These are phyloP conservation scores for Suhomyces canberraensis DNA, from an alignment of 805 yeast genomes.

Conservation along the genomic window DNA sequence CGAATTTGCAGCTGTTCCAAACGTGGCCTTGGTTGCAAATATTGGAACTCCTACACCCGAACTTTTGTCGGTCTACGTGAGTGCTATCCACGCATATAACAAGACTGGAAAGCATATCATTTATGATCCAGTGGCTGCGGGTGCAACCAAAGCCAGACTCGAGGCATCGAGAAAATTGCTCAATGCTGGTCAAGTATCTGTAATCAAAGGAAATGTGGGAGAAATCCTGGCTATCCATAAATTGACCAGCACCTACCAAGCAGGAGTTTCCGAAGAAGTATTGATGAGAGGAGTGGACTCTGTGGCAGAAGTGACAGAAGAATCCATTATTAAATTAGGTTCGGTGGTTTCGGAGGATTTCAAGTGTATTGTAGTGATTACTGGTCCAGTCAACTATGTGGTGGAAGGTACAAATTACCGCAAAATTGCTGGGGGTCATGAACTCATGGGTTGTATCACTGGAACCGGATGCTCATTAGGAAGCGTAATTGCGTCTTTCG, in stretches of 20 bases:
- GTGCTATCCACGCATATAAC: constrained; percentile 61
- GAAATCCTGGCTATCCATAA: constrained; percentile 65
- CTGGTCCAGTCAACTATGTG: constrained; percentile 49
- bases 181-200: constrained; percentile 55
- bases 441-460: constrained; percentile 63
- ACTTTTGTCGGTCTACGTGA: constrained; percentile 39
- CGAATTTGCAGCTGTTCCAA: constrained; percentile 58
- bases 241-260: constrained; percentile 20
- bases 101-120: constrained; percentile 56
- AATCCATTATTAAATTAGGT: constrained; percentile 39
- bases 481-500: constrained; percentile 58
- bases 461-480: constrained; percentile 87
- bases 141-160: constrained; percentile 66
- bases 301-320: constrained; percentile 19
- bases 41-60: constrained; percentile 66
- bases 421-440: constrained; percentile 54
- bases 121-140: constrained; percentile 92
- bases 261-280: not conserved
- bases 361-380: constrained; percentile 63
- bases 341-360: constrained; percentile 47
- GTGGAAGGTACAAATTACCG: constrained; percentile 21
- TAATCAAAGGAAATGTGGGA: constrained; percentile 84
- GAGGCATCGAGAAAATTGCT: constrained; percentile 47
- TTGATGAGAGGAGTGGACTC: constrained; percentile 76
- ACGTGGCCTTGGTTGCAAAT: constrained; percentile 60